phyloP scores from a whole-genome alignment of 768 basidiomycete genomes.

The Pulveroboletus sp. region DNA sequence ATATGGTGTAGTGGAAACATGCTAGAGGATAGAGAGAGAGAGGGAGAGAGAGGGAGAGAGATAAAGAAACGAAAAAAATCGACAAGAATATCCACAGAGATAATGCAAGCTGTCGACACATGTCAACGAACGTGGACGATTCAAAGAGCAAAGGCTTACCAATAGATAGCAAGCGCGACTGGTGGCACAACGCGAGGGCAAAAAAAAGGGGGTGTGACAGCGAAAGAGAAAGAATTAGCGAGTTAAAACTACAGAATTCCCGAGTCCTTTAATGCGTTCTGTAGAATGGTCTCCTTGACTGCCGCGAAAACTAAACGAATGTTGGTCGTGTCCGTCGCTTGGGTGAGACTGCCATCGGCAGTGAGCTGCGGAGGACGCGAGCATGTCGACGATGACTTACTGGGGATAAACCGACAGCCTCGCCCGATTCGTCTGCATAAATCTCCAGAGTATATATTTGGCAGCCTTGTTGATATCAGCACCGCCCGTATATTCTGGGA shows the following conservation, averaged over 20 bases:
- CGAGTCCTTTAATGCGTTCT: constrained; percentile 82
- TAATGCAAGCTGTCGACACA: constrained; percentile 21
- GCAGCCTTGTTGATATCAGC: constrained; percentile 91
- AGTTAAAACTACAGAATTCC: constrained; percentile 58
- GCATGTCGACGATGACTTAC: constrained; percentile 42
- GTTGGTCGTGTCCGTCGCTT: constrained; percentile 86
- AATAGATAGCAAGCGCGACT: constrained; percentile 26
- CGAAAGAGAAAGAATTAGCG: neutral
- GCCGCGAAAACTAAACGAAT: constrained; percentile 80
- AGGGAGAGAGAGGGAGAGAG: too few species aligned
- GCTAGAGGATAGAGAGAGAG: constrained; percentile 12
- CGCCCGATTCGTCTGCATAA: constrained; percentile 87
- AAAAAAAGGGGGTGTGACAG: neutral
- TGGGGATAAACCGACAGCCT: constrained; percentile 88
- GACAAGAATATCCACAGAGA: constrained; percentile 30
- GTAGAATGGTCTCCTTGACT: constrained; percentile 90
- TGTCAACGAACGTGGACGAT: neutral
- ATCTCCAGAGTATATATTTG: constrained; percentile 92
- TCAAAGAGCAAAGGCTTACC: constrained; percentile 10
- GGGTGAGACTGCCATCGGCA: constrained; percentile 54
- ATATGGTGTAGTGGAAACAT: too few species aligned
- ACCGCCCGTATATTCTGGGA: constrained; percentile 87
- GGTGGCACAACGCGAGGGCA: neutral
- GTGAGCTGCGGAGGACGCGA: neutral
- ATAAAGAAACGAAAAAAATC: constrained; percentile 15